Base-by-base conservation (phyloP, 2,329 filamentous ascomycete species). In the Aspergillus glaucus region DNA sequence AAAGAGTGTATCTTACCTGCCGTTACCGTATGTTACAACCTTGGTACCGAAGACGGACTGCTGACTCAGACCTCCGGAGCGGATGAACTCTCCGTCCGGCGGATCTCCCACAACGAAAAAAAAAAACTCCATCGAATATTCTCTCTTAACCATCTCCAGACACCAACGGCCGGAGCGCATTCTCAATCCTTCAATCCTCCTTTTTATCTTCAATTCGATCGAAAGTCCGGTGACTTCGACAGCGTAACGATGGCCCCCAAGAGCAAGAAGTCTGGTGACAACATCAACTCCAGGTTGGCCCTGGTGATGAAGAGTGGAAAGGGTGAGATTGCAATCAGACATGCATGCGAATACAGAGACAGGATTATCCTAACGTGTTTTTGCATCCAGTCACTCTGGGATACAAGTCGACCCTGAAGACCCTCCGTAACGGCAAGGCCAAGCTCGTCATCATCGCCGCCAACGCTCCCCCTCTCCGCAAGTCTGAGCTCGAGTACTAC, bases 381-480 rank as follows among this genome's bases (percentile, higher is more conserved):
- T 34, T 36, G 7, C 14, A 36, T 39, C 9, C 47, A 81, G 89
- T 95, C 79, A 90, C 83, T 59, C 82, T 95, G 60, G 90, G 90
- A 67, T 92, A 92, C 82, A 91, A 92, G 78, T 87, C 84, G 57
- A 92, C 81, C 70, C 81, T 93, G 71, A 95, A 97, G 87, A 80
- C 80, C 63, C 87, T 97, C 65, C 88, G 92, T 69, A 87, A 85
- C 63, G 91, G 92, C 76, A 97, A 96, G 86, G 93, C 93, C 75
- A 97, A 97, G 87, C 85, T 96, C 62, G 88, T 97, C 74, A 90
- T 95, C 78, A 94, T 95, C 59, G 80, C 86, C 64, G 90, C 88
- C 78, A 97, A 98, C 83, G 95, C 91, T 63, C 91, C 92, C 71
- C 93, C 93, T 75, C 88, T 98, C 67, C 86, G 92, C 76, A 98